Conservation (phyloP, 805 yeast species). For the Metschnikowia bowlesiae region DNA sequence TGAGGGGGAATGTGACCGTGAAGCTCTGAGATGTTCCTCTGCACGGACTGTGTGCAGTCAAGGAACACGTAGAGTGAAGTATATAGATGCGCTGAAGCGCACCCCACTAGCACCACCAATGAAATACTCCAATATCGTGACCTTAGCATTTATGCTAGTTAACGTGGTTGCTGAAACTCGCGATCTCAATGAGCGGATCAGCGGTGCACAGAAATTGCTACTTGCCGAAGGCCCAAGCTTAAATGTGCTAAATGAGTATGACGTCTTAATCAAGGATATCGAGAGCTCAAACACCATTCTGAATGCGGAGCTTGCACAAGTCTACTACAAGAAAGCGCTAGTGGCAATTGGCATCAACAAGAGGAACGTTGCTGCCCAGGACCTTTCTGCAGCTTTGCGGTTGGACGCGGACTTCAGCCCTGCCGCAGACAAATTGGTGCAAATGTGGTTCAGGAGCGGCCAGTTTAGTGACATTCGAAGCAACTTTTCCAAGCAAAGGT, state of each 20-base stretch:
- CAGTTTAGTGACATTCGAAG: conserved; percentile 31
- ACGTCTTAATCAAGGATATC: conserved; percentile 11
- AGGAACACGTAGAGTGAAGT: background rate
- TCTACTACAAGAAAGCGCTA: conserved; percentile 57
- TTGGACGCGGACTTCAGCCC: conserved; percentile 38
- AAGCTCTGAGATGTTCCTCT: background rate
- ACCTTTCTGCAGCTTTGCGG: conserved; percentile 46
- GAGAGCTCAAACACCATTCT: background rate
- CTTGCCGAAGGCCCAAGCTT: conserved; percentile 13
- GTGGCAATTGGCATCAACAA: conserved; percentile 55
- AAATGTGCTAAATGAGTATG: conserved; percentile 14
- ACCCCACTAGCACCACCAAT: background rate
- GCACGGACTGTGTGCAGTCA: background rate
- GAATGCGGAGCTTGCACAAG: conserved; percentile 25
- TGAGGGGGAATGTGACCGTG: background rate
- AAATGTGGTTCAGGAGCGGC: conserved; percentile 52
- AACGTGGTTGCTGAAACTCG: background rate
- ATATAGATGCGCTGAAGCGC: background rate
- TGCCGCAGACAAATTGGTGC: conserved; percentile 48
- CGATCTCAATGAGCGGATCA: conserved; percentile 5
- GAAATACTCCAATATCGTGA: background rate
- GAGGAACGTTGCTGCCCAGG: conserved; percentile 48
- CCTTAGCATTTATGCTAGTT: background rate
- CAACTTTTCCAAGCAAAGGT: conserved; percentile 9
- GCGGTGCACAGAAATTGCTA: conserved; percentile 14